Evolutionary conservation across 164 flowering plant genomes (phyloP).

Genomic region (Chimonanthus praecox): DNA sequence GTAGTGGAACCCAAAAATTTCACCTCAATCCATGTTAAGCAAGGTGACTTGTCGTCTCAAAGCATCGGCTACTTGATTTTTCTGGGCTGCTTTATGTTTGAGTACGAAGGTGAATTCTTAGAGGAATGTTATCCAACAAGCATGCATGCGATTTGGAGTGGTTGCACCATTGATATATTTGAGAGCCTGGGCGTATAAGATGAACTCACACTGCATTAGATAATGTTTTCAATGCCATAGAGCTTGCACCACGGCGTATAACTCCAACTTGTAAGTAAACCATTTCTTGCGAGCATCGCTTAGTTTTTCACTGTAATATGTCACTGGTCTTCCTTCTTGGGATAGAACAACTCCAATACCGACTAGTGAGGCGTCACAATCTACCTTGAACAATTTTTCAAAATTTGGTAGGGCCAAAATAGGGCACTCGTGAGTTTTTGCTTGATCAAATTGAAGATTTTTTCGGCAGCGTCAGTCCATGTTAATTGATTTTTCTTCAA

Average conservation of each 20-base stretch:
- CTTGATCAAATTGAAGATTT: background rate
- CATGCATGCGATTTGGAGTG: background rate
- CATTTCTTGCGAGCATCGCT: background rate
- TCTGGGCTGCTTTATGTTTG: background rate
- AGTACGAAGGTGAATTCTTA: background rate
- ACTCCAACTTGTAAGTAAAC: background rate
- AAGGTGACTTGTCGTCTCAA: background rate
- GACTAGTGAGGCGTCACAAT: background rate
- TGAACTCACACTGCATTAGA: background rate
- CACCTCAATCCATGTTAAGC: background rate
- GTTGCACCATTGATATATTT: background rate
- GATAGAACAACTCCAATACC: background rate
- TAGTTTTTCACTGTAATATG: background rate
- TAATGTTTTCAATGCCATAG: background rate
- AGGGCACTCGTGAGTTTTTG: background rate
- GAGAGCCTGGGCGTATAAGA: background rate
- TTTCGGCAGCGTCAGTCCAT: background rate
- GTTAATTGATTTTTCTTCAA: background rate
- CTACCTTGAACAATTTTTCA: background rate
- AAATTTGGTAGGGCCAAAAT: background rate
- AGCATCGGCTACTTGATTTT: background rate
- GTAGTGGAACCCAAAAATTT: background rate
- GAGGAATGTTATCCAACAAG: background rate
- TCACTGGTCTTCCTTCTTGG: background rate
- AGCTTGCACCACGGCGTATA: background rate